Conservation (phyloP, 2,329 filamentous ascomycete genomes). For the Penicillium olsonii region DNA sequence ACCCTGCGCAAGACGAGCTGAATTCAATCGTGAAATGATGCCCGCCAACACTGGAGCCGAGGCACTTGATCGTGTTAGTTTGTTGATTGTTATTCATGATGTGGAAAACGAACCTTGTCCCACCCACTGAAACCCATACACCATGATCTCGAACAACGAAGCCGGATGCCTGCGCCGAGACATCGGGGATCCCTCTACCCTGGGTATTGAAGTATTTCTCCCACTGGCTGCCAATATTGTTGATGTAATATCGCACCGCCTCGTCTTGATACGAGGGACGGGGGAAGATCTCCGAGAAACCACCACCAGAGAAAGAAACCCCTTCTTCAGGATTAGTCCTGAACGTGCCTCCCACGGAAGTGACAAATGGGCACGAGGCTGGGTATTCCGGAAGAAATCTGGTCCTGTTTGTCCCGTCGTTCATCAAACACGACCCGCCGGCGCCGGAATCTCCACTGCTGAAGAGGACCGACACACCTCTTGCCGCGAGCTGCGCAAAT, state of each 20-base stretch:
- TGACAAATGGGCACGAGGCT: slow-evolving; percentile 63
- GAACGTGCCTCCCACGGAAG: slow-evolving; percentile 62
- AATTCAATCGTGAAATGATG: slow-evolving; percentile 66
- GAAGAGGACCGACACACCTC: slow-evolving; percentile 68
- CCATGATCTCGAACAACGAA: slow-evolving; percentile 46
- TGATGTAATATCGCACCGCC: slow-evolving; percentile 48
- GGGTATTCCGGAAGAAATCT: slow-evolving; percentile 59
- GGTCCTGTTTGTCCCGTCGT: slow-evolving; percentile 56
- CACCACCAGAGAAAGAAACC: slow-evolving; percentile 53
- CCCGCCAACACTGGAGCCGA: slow-evolving; percentile 64
- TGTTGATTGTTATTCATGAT: neutral
- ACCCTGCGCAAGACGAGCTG: slow-evolving; percentile 58
- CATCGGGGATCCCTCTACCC: slow-evolving; percentile 64
- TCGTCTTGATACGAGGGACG: slow-evolving; percentile 50
- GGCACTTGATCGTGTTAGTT: slow-evolving; percentile 43
- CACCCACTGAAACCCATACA: slow-evolving; percentile 41
- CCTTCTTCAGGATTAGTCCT: slow-evolving; percentile 55
- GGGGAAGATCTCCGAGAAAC: slow-evolving; percentile 54
- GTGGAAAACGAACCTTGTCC: slow-evolving; percentile 43
- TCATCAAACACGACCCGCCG: slow-evolving; percentile 56
- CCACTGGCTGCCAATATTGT: slow-evolving; percentile 43
- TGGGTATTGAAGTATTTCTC: slow-evolving; percentile 50
- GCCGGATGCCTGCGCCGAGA: slow-evolving; percentile 57
- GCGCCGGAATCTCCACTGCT: slow-evolving; percentile 65
- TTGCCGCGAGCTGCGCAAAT: slow-evolving; percentile 64